These are phyloP conservation scores for Phylloporus sp. DNA, from an alignment of 768 basidiomycete species.

Conservation along the genomic window DNA sequence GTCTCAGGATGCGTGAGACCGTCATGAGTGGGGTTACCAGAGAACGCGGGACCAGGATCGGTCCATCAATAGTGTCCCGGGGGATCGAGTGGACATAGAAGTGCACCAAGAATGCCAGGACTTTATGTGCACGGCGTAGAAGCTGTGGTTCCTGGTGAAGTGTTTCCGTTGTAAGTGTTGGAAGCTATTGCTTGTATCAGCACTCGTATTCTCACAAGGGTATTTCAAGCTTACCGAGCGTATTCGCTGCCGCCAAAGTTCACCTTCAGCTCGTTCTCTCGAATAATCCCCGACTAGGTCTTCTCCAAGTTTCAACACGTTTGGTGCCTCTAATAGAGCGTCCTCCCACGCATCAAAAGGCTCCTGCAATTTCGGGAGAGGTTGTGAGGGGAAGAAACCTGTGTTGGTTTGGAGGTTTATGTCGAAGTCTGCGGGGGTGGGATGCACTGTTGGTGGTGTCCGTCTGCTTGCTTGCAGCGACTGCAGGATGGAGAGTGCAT, in stretches of 20 bases:
- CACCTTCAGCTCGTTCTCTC: slow-evolving; percentile 50
- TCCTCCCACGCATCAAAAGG: slow-evolving; percentile 69
- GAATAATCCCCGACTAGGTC: slow-evolving; percentile 47
- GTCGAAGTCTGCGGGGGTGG: slow-evolving; percentile 48
- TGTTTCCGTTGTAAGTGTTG: slow-evolving; percentile 53
- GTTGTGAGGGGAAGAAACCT: slow-evolving; percentile 79
- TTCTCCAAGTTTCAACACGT: slow-evolving; percentile 53
- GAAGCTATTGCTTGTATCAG: slow-evolving; percentile 51
- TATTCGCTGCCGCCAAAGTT: slow-evolving; percentile 65
- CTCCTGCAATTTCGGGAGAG: slow-evolving; percentile 52
- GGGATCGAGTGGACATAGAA: slow-evolving; percentile 86
- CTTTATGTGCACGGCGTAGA: slow-evolving; percentile 82
- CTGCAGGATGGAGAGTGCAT: slow-evolving; percentile 44
- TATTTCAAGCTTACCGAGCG: slow-evolving; percentile 48
- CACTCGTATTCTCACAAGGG: slow-evolving; percentile 3
- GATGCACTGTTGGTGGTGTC: slow-evolving; percentile 29
- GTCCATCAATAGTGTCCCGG: slow-evolving; percentile 31
- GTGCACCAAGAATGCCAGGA: slow-evolving; percentile 85
- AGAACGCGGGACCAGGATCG: slow-evolving; percentile 65
- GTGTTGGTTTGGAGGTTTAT: slow-evolving; percentile 46
- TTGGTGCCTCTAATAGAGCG: slow-evolving; percentile 52
- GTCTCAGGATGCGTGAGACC: slow-evolving; percentile 70
- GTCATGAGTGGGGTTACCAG: slow-evolving; percentile 74
- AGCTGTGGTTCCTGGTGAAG: slow-evolving; percentile 54
- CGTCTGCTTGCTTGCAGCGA: slow-evolving; percentile 38